phyloP scores from a whole-genome alignment of 305 asterid species.

The Fraxinus platypoda region DNA sequence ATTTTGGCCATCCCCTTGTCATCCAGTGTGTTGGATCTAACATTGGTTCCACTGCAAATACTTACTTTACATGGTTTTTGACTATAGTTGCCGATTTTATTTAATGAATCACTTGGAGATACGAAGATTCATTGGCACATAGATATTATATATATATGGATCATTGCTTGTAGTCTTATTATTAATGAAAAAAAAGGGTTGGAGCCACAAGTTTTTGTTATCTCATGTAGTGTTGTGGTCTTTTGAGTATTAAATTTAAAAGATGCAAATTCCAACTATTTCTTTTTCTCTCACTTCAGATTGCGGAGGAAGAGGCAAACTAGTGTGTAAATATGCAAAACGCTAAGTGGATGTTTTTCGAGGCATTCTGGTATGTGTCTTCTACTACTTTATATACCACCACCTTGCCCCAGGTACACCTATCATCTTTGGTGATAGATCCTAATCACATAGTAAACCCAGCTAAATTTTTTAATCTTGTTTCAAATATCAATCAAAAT shows the following conservation, averaged over 20 bases:
- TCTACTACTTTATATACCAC: constrained; percentile 32
- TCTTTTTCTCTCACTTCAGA: constrained; percentile 42
- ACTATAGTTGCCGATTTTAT: constrained; percentile 6
- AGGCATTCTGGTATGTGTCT: constrained; percentile 59
- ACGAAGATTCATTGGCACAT: not conserved
- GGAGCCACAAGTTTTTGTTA: constrained; percentile 7
- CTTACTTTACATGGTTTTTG: not conserved
- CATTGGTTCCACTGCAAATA: constrained; percentile 1
- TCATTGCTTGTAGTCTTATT: not conserved
- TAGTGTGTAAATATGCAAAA: constrained; percentile 37
- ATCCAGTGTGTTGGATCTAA: constrained; percentile 6
- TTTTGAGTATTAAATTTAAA: constrained; percentile 27
- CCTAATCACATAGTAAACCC: constrained; percentile 5
- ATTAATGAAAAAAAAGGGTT: not conserved
- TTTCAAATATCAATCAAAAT: not conserved
- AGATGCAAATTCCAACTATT: constrained; percentile 52
- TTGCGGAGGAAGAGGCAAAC: constrained; percentile 61
- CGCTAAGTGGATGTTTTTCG: constrained; percentile 44
- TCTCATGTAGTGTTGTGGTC: constrained; percentile 12
- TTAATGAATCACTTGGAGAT: not conserved
- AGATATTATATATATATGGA: not conserved
- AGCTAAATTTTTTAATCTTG: not conserved
- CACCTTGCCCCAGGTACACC: constrained; percentile 10
- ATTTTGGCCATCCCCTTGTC: not conserved
- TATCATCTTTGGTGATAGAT: constrained; percentile 5